Percentiles rank a stretch among this genome's conserved stretches.
These are phyloP conservation scores for Neonectria punicea DNA, from an alignment of 2,329 filamentous ascomycete genomes.

Conservation along the genomic window DNA sequence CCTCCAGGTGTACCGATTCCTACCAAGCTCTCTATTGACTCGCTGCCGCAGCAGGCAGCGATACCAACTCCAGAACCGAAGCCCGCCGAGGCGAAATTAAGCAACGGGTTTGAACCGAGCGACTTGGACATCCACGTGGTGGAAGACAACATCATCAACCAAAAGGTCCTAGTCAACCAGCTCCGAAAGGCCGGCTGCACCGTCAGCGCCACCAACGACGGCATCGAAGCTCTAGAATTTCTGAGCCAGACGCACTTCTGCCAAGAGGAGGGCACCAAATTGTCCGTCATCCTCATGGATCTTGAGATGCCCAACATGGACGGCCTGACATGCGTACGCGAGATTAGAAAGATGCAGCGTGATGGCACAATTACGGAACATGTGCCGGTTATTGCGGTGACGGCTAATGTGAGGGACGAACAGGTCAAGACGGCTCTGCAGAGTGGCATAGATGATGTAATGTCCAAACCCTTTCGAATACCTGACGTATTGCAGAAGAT, in stretches of 20 bases:
- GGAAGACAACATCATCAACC: constrained; percentile 75
- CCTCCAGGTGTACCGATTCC: neutral
- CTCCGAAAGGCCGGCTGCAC: constrained; percentile 67
- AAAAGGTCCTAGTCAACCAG: constrained; percentile 74
- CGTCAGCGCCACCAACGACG: constrained; percentile 71
- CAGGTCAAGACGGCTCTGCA: constrained; percentile 51
- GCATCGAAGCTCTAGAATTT: constrained; percentile 63
- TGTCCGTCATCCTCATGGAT: constrained; percentile 59
- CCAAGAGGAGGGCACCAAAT: constrained; percentile 26
- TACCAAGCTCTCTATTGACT: neutral
- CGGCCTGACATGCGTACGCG: constrained; percentile 54
- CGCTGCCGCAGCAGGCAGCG: neutral
- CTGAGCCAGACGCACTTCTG: constrained; percentile 49
- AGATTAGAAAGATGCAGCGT: constrained; percentile 52
- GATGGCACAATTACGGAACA: constrained; percentile 46
- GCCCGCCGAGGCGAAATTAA: neutral
- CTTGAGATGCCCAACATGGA: constrained; percentile 63
- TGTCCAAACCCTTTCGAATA: constrained; percentile 68
- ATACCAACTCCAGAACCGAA: neutral
- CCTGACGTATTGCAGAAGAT: constrained; percentile 66
- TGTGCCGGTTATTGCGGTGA: constrained; percentile 59
- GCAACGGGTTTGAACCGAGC: neutral
- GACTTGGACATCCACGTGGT: constrained; percentile 69
- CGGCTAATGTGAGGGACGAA: constrained; percentile 61
- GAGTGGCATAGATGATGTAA: constrained; percentile 61